These are phyloP conservation scores for Daedaleopsis nitida DNA, from an alignment of 768 basidiomycete species.

Conservation along the genomic window DNA sequence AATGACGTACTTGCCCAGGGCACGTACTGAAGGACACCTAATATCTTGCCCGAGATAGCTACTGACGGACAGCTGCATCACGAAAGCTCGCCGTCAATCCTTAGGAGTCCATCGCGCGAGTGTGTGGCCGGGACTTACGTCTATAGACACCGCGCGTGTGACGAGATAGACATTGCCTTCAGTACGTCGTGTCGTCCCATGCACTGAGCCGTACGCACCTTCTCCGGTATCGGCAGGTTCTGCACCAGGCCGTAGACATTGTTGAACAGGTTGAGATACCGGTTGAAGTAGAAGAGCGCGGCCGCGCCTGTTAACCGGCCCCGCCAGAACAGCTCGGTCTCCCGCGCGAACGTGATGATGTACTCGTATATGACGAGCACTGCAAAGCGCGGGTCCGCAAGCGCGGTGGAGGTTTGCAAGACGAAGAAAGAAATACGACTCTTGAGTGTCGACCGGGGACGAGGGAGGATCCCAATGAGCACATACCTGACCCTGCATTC, in stretches of 20 bases:
- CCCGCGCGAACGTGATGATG: conserved; percentile 8
- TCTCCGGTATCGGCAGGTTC: neutral
- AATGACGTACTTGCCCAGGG: conserved; percentile 1
- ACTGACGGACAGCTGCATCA: neutral
- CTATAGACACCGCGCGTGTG: neutral
- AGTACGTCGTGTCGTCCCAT: too few species aligned
- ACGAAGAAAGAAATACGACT: too few species aligned
- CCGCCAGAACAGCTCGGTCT: conserved; percentile 11
- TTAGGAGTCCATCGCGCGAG: too few species aligned
- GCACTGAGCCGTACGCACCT: neutral
- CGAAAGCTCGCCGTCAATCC: too few species aligned
- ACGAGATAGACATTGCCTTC: neutral
- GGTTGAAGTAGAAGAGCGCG: conserved; percentile 10
- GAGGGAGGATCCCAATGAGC: neutral
- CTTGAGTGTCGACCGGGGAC: neutral
- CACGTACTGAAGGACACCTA: neutral
- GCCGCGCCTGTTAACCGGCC: conserved; percentile 11
- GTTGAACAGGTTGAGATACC: neutral
- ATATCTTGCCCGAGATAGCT: neutral
- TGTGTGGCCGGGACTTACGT: neutral
- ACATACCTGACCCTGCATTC: neutral
- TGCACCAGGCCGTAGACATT: neutral
- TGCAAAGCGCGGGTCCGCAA: neutral
- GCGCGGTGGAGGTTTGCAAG: neutral
- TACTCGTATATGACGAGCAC: conserved; percentile 8